Evolutionary conservation across 345 rosid species (phyloP).

Genomic region (Brassica incana): DNA sequence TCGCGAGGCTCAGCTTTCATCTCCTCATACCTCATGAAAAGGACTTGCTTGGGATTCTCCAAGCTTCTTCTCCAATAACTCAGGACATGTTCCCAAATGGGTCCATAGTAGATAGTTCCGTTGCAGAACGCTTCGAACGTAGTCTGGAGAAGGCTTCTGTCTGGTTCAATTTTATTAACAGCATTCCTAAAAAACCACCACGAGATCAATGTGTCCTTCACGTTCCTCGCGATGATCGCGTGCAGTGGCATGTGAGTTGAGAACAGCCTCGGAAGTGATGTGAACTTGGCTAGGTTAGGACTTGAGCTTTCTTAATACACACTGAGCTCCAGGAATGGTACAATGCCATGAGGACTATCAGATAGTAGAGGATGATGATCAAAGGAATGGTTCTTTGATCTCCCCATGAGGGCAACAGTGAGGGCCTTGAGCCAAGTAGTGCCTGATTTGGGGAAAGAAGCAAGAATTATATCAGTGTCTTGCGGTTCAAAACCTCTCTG

Average conservation of each 20-base stretch:
- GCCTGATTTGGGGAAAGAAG: slow-evolving; percentile 33
- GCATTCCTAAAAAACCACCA: slow-evolving; percentile 10
- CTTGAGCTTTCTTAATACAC: neutral
- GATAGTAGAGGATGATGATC: slow-evolving; percentile 6
- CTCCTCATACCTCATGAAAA: slow-evolving; percentile 33
- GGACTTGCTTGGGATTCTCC: slow-evolving; percentile 27
- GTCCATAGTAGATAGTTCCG: slow-evolving; percentile 31
- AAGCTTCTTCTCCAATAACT: slow-evolving; percentile 37
- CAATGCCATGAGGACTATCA: slow-evolving; percentile 19
- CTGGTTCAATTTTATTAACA: neutral
- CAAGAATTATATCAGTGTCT: slow-evolving; percentile 29
- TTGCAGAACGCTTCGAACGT: slow-evolving; percentile 27
- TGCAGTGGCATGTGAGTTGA: slow-evolving; percentile 15
- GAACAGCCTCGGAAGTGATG: slow-evolving; percentile 21
- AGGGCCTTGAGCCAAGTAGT: slow-evolving; percentile 37
- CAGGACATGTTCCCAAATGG: slow-evolving; percentile 37
- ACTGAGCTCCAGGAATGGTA: slow-evolving; percentile 17
- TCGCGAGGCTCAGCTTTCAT: neutral
- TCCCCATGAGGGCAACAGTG: neutral
- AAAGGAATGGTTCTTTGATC: slow-evolving; percentile 9
- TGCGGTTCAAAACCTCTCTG: slow-evolving; percentile 16
- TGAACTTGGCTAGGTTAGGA: slow-evolving; percentile 5
- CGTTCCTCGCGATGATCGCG: neutral
- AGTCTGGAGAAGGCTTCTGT: slow-evolving; percentile 6
- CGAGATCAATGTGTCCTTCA: slow-evolving; percentile 13